phyloP scores from a whole-genome alignment of 2,329 filamentous ascomycete genomes.

The Tolypocladium ovalisporum region DNA sequence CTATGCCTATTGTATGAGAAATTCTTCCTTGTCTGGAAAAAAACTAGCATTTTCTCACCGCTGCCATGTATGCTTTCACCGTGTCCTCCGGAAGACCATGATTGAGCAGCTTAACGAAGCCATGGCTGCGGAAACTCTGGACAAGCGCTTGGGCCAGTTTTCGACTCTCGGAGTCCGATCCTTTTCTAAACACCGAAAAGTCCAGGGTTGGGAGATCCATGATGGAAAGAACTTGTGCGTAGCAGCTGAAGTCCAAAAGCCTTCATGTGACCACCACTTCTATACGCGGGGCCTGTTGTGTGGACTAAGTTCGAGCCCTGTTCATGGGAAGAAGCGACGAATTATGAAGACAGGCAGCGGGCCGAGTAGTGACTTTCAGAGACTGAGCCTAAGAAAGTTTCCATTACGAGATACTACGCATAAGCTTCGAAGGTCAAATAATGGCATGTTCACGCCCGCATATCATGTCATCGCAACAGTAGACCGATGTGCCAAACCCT shows the following conservation, averaged over 20 bases:
- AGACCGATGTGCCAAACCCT: neutral
- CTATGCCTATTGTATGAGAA: neutral
- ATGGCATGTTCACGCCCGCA: neutral
- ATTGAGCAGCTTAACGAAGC: slow-evolving; percentile 2
- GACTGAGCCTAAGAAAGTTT: neutral
- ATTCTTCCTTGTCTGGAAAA: no score
- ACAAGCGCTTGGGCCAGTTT: neutral
- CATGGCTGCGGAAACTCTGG: neutral
- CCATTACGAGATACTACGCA: neutral
- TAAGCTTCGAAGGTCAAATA: neutral
- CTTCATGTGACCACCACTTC: neutral
- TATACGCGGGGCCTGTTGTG: neutral
- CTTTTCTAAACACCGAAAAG: neutral
- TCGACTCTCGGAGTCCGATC: neutral
- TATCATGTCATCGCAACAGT: neutral
- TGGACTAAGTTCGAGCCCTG: neutral
- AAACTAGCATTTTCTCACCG: no score
- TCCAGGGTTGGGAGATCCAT: neutral
- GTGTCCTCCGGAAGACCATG: slow-evolving; percentile 1
- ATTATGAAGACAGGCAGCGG: neutral
- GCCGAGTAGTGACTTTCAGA: neutral
- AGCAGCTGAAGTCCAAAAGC: neutral
- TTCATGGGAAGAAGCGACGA: neutral
- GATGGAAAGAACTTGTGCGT: neutral
- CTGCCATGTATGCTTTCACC: neutral